Conservation (phyloP, 2,329 filamentous ascomycete species). For the Sporothrix mexicana region DNA sequence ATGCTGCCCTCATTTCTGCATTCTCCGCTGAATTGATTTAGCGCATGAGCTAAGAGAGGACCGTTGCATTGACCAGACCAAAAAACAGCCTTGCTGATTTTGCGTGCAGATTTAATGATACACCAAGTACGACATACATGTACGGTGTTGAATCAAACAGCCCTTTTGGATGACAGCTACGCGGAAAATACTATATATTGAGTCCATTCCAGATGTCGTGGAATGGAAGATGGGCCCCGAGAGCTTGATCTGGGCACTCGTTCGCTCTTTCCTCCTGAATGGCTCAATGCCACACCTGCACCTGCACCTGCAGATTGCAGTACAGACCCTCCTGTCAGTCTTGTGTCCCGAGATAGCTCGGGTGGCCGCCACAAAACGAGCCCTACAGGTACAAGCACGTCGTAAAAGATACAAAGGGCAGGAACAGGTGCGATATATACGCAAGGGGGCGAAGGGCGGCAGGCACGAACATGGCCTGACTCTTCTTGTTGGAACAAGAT, state of each 20-base stretch:
- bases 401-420: neutral
- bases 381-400: too few relatives aligned
- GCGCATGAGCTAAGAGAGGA: slow-evolving; percentile 1
- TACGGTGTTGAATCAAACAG: neutral
- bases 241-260: neutral
- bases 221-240: neutral
- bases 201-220: too few relatives aligned
- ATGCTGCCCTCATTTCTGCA: too few relatives aligned
- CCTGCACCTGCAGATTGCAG: neutral
- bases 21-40: slow-evolving; percentile 2
- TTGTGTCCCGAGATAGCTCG: neutral
- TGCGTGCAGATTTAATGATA: neutral
- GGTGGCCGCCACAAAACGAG: slow-evolving; percentile 16
- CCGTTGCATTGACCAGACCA: neutral
- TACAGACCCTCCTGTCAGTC: neutral
- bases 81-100: slow-evolving; percentile 16
- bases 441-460: slow-evolving; percentile 5
- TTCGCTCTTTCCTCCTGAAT: neutral
- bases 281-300: slow-evolving; percentile 9
- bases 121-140: too few relatives aligned
- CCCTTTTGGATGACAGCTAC: neutral
- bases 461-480: neutral
- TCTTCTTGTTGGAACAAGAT: neutral
- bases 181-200: neutral
- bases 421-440: neutral